phyloP scores from a whole-genome alignment of 305 asterid genomes.

The Fraxinus baroniana region DNA sequence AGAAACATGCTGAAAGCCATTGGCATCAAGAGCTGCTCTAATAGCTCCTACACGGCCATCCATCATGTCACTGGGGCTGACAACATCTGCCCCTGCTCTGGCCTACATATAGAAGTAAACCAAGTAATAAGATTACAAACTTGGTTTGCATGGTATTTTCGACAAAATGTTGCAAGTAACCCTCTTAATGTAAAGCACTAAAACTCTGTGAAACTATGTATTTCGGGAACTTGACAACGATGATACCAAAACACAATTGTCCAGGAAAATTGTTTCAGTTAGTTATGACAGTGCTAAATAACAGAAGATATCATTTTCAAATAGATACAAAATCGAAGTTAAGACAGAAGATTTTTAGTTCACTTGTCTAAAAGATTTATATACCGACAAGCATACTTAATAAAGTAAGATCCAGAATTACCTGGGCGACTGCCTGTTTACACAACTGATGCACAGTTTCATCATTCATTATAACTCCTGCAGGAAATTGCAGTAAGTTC shows the following conservation, averaged over 20 bases:
- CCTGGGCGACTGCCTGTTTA: constrained; percentile 96
- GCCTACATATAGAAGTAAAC: constrained; percentile 49
- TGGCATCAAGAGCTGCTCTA: constrained; percentile 86
- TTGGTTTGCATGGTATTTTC: background rate
- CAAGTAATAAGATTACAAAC: constrained; percentile 13
- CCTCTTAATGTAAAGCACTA: background rate
- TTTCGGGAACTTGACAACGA: background rate
- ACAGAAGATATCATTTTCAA: background rate
- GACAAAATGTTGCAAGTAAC: background rate
- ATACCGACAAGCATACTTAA: background rate
- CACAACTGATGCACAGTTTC: constrained; percentile 95
- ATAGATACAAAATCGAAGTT: background rate
- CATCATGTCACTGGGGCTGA: constrained; percentile 99
- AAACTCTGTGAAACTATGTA: background rate
- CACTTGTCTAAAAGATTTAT: background rate
- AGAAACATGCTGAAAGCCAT: constrained; percentile 84
- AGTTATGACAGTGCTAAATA: background rate
- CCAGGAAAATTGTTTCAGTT: background rate
- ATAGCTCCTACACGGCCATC: constrained; percentile 98
- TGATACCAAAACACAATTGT: background rate
- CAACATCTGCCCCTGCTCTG: constrained; percentile 95
- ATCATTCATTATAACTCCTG: constrained; percentile 97
- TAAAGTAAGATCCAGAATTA: constrained; percentile 26
- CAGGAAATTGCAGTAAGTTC: constrained; percentile 30
- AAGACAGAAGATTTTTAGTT: background rate